Evolutionary conservation across 306 rosid species (phyloP), one percentile per base, ranked within the genome.

Genomic region (Lathyrus tuberosus): DNA sequence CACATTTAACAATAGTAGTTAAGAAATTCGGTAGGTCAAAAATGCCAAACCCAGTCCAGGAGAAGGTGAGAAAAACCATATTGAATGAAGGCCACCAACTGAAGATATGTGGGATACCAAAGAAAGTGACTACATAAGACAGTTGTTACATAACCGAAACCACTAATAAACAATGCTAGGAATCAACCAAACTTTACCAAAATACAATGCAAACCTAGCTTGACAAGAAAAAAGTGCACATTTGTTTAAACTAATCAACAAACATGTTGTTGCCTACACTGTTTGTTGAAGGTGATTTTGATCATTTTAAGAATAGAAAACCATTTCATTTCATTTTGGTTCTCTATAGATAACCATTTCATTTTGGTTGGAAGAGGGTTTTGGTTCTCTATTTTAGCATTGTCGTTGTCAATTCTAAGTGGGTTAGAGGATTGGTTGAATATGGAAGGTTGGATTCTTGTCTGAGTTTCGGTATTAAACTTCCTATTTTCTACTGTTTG

Each of bases 81-180:
- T 57, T n/a, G 58, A 71, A 71, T n/a, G 58, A 71, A 71, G 77
- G 41, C 12, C 60, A 72, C 75, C 82, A 78, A 72, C 65, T 70
- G 1, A 46, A 30, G 75, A 72, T 72, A 10, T 59, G 60, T 66
- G 66, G 53, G 78, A 72, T 70, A 67, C 37, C 10, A 8, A 24
- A 6, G 22, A 20, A 31, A 22, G 17, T 22, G 13, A n/a, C 8
- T 53, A 53, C 22, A 10, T 4, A 53, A 43, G 53, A 56, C 9
- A 48, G 30, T 40, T 58, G 12, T 49, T 66, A 20, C 15, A 10
- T 40, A 72, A 72, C 74, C 8, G 40, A 71, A 57, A 26, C 48
- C 73, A 65, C 48, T 47, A 61, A 31, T 35, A 75, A 43, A 51
- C n/a, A 59, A 10, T 4, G 22, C 22, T 20, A 49, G 60, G 52